These are phyloP conservation scores for Chalaropsis thielavioides DNA, from an alignment of 2,329 filamentous ascomycete genomes.

Conservation along the genomic window DNA sequence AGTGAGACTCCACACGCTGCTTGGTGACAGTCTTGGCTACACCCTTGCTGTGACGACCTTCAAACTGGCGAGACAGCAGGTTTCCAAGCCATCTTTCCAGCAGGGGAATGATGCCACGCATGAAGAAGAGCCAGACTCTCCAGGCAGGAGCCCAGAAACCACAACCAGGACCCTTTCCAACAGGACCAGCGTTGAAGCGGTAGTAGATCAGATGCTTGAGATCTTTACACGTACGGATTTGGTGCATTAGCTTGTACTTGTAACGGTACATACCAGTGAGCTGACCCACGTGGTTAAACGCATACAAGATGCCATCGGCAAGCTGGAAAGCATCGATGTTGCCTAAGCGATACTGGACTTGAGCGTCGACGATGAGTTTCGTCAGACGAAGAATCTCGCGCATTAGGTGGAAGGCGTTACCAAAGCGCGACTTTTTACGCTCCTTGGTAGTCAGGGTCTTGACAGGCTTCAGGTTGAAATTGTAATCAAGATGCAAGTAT, in stretches of 20 bases:
- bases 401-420: slow-evolving; percentile 98
- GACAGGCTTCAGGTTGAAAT: slow-evolving; percentile 97
- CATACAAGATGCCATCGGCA: slow-evolving; percentile 96
- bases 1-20: slow-evolving; percentile 96
- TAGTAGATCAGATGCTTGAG: slow-evolving; percentile 99
- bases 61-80: slow-evolving; percentile 88
- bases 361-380: slow-evolving; percentile 94
- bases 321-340: slow-evolving; percentile 99
- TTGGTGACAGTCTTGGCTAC: slow-evolving; percentile 99
- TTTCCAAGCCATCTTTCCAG: slow-evolving; percentile 97
- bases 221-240: slow-evolving; percentile 97
- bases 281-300: slow-evolving; percentile 97
- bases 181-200: slow-evolving; percentile 90
- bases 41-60: slow-evolving; percentile 95
- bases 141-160: slow-evolving; percentile 98
- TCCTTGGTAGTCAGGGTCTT: slow-evolving; percentile 98
- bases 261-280: slow-evolving; percentile 99
- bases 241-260: slow-evolving; percentile 99
- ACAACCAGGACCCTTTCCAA: slow-evolving; percentile 93
- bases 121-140: slow-evolving; percentile 98
- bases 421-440: slow-evolving; percentile 96
- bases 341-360: slow-evolving; percentile 91
- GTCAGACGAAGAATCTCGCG: slow-evolving; percentile 90
- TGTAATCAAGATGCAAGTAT: slow-evolving; percentile 96
- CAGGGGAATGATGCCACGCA: slow-evolving; percentile 93